Base-by-base conservation (phyloP, 805 yeast species). In the Groenewaldozyma tartarivorans region DNA sequence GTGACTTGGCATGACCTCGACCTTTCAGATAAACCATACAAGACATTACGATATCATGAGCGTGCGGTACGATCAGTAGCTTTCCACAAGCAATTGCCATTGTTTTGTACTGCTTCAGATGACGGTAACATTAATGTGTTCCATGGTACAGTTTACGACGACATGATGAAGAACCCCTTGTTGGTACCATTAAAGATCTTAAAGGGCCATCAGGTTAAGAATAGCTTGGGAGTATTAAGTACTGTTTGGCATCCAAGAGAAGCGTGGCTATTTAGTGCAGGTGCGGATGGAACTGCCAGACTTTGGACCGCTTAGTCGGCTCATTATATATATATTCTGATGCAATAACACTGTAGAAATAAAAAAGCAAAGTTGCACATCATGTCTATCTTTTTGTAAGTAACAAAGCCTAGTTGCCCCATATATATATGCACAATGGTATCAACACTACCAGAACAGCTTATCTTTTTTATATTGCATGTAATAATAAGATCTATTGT, bases 1-100 rank as follows among this genome's bases (percentile, higher is more conserved):
- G 94, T 92, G 4, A 72, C 88, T 50, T 92, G 98, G 98, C 97
- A 90, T 57, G 98, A 92, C 69, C 67, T 90, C 56, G 98, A 92
- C 61, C 71, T 94, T 47, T 71, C 83, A 35, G 69, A 74, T 42
- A 85, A 94, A 37, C 98, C 98, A 22, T 92, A 87, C 69, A 92
- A 94, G 69, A 90, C 95, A 0, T 70, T 92, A 55, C 74, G 98
- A 60, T 92, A 88, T 64, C 98, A 92, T 60, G 87, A 83, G 41
- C 83, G 81, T 62, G 98, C 98, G 3, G 96, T 92, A 26, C 77
- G 98, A 58, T 71, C 80, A 35, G 87, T 86, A 37, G 70, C 76
- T 35, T 92, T 81, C 77, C 98, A 92, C 66, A 82, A 80, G 57
- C 77, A 74, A 34, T 67, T 88, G 49, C 98, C 98, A 36, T 68